Base-by-base conservation (phyloP, 2,329 filamentous ascomycete species). In the Aureobasidium leucospermi region DNA sequence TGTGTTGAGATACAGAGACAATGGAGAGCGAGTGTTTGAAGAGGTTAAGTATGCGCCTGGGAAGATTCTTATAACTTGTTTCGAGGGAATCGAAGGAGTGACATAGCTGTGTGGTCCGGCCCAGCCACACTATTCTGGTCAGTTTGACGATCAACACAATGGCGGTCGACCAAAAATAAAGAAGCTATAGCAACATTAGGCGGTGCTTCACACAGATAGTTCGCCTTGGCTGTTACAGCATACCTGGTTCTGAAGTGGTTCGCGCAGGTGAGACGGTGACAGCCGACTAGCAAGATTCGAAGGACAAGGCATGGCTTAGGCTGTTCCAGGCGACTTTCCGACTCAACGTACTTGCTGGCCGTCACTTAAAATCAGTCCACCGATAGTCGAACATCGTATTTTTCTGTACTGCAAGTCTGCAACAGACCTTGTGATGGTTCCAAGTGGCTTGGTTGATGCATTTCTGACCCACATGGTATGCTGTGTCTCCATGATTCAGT, bases 171-270 rank as follows among this genome's bases (percentile, higher is more conserved):
- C 53, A 58, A 58, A 58, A 58, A 58, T 58, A 58, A 58, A 47
- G 34, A 47, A 41, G 32, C 29, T n/a, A 19, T 46, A 45, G 55
- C 55, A 47, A 41, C 10, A 36, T 29, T 58, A 48, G 36, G 55
- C 43, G 23, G 31, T 48, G 19, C 15, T 48, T 43, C 34, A 34
- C 15, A 39, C 13, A 43, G 9, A 58, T 31, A 19, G 10, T 41
- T 39, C 36, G 43, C 55, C 55, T 48, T 58, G 55, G 55, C 55
- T 31, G 55, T 58, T 58, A 58, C 55, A 58, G 55, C 34, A 58
- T 48, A 43, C 55, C 55, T 58, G 29, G 32, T 39, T 41, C 43
- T 48, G 43, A 47, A 15, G 1, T 19, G 34, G 41, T 38, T 28
- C 28, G 39, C 51, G 16, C 28, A 56, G n/a, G 55, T 58, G 55